Conservation (phyloP, 176 grass and related monocot genomes). For the Neostapfia colusana region DNA sequence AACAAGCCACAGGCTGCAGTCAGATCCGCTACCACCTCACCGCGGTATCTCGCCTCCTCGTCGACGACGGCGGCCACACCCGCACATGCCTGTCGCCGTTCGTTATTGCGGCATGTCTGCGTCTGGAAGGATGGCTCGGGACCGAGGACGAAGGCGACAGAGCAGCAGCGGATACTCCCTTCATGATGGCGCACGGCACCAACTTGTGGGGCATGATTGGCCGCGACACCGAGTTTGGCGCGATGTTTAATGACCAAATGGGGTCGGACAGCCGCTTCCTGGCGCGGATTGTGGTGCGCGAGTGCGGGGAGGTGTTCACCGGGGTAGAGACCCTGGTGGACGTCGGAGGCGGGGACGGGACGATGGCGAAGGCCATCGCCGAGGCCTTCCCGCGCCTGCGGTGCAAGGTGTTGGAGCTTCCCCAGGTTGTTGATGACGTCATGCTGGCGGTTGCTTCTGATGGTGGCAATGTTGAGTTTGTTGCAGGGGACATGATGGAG, state of each 20-base stretch:
- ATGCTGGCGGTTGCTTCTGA: neutral
- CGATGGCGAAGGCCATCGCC: neutral
- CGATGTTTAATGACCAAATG: neutral
- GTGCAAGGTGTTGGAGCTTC: constrained; percentile 30
- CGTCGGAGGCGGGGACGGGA: neutral
- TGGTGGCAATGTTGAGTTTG: neutral
- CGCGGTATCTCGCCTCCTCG: constrained; percentile 28
- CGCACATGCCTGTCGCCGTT: neutral
- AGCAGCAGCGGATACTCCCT: neutral
- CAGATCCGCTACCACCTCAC: constrained; percentile 33
- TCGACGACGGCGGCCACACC: neutral
- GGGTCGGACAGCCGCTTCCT: neutral
- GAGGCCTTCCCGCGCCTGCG: neutral
- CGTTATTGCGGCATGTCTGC: neutral
- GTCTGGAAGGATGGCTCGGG: constrained; percentile 25
- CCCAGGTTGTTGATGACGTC: neutral
- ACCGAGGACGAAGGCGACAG: neutral
- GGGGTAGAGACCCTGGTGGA: neutral
- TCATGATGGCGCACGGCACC: constrained; percentile 3
- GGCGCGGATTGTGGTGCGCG: neutral
- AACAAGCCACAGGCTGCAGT: neutral
- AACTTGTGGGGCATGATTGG: neutral
- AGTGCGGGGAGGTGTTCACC: neutral
- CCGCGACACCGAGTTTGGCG: neutral
- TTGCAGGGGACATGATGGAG: constrained; percentile 36